A percentile compares a stretch with the other conserved stretches of the same genome.
phyloP scores from a whole-genome alignment of 192 early-diverging fungal genomes.

The Lobosporangium transversale region DNA sequence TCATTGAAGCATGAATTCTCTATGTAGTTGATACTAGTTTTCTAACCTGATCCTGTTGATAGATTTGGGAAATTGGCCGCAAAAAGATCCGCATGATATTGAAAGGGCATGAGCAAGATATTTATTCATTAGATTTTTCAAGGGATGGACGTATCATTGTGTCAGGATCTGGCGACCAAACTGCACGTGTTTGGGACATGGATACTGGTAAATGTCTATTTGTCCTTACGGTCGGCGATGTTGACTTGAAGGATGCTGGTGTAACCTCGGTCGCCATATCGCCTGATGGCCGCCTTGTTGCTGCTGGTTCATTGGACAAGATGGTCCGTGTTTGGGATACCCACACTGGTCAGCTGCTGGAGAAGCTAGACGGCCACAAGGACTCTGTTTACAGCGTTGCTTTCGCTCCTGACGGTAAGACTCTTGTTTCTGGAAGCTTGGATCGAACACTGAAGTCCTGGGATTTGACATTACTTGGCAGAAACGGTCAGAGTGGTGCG shows the following conservation, averaged over 20 bases:
- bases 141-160: constrained; percentile 90
- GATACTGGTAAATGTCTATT: constrained; percentile 76
- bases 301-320: constrained; percentile 91
- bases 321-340: constrained; percentile 95
- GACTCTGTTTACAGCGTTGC: constrained; percentile 97
- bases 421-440: constrained; percentile 90
- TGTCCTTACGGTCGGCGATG: constrained; percentile 82
- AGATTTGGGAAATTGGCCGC: constrained; percentile 76
- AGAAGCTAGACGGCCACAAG: constrained; percentile 94
- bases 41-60: too few relatives aligned
- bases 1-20: too few relatives aligned
- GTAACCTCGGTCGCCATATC: constrained; percentile 96
- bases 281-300: constrained; percentile 87
- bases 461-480: constrained; percentile 73
- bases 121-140: constrained; percentile 95
- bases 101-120: constrained; percentile 94
- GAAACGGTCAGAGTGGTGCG: constrained; percentile 42
- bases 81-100: constrained; percentile 73
- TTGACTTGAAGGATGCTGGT: constrained; percentile 87
- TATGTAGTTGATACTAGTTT: too few relatives aligned
- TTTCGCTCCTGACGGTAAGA: constrained; percentile 91
- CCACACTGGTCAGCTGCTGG: constrained; percentile 78
- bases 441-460: constrained; percentile 94
- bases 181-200: constrained; percentile 90
- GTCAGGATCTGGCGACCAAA: constrained; percentile 88